A percentile compares a stretch with the other conserved stretches of the same genome.
Conservation (phyloP, 371 early-diverging fungal species). For the Haplosporangium sp. region DNA sequence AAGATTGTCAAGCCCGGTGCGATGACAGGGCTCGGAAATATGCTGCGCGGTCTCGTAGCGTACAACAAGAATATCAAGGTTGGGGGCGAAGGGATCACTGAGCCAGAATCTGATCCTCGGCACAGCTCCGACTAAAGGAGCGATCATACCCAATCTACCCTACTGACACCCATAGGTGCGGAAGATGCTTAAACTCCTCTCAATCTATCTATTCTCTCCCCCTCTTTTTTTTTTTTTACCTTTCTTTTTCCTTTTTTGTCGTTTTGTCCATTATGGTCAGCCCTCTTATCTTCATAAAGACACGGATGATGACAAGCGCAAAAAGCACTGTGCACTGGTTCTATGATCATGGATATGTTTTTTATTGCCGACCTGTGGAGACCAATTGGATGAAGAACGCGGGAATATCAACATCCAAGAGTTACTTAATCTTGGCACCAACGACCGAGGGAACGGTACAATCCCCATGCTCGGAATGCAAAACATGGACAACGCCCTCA, state of each 20-base stretch:
- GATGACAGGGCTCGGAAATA: conserved; percentile 39
- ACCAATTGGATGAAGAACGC: background rate
- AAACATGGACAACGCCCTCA: conserved; percentile 68
- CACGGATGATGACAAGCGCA: too few species aligned
- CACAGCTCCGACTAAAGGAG: too few species aligned
- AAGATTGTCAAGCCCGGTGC: conserved; percentile 37
- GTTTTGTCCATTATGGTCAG: background rate
- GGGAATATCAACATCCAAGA: background rate
- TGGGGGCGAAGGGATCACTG: conserved; percentile 36
- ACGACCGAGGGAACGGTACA: conserved; percentile 71
- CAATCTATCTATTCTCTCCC: too few species aligned
- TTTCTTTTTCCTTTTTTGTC: conserved; percentile 2
- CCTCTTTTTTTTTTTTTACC: background rate
- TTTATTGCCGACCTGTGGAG: background rate
- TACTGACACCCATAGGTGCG: too few species aligned
- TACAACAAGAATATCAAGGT: conserved; percentile 51
- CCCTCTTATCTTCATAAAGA: too few species aligned
- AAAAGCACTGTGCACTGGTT: too few species aligned
- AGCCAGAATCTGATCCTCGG: conserved; percentile 4
- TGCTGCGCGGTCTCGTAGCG: conserved; percentile 46
- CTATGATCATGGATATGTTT: background rate
- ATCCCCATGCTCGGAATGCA: conserved; percentile 67
- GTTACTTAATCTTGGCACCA: conserved; percentile 82
- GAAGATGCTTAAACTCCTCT: too few species aligned
- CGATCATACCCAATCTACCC: too few species aligned